Evolutionary conservation across 768 basidiomycete genomes (phyloP).

Genomic region (Nevesoporus exiguus): DNA sequence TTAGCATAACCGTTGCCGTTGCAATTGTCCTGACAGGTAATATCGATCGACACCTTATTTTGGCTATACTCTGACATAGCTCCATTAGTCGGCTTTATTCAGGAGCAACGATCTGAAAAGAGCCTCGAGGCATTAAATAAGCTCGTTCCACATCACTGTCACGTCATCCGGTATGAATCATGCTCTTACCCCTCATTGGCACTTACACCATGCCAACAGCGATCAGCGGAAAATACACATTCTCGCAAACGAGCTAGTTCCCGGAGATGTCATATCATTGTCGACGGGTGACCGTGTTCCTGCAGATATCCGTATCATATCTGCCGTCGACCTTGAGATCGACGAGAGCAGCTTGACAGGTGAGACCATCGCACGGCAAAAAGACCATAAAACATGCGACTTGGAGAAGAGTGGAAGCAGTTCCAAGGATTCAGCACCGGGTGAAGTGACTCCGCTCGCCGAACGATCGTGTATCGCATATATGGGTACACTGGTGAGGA

Average conservation of each 20-base stretch:
- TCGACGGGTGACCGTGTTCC: conserved; percentile 91
- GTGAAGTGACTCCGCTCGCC: conserved; percentile 56
- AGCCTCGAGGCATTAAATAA: conserved; percentile 94
- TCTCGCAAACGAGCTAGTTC: conserved; percentile 96
- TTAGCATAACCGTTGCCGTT: conserved; percentile 90
- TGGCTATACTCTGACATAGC: not conserved
- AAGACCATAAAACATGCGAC: conserved; percentile 55
- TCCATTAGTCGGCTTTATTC: conserved; percentile 80
- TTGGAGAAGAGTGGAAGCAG: conserved; percentile 32
- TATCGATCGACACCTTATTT: conserved; percentile 14
- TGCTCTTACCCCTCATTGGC: not conserved
- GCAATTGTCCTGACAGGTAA: conserved; percentile 90
- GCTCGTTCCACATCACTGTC: conserved; percentile 95
- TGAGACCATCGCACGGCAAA: conserved; percentile 79
- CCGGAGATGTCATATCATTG: conserved; percentile 89
- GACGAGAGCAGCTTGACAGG: conserved; percentile 96
- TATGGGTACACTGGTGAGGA: conserved; percentile 94
- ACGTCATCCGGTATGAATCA: conserved; percentile 61
- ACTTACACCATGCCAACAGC: conserved; percentile 4
- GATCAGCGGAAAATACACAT: conserved; percentile 65
- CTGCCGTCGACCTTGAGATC: conserved; percentile 84
- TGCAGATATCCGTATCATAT: conserved; percentile 82
- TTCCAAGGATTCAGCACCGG: conserved; percentile 33
- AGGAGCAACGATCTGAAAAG: conserved; percentile 92
- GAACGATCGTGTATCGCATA: conserved; percentile 87